phyloP scores from a whole-genome alignment of 2,329 filamentous ascomycete species.

The Bertia moriformis region DNA sequence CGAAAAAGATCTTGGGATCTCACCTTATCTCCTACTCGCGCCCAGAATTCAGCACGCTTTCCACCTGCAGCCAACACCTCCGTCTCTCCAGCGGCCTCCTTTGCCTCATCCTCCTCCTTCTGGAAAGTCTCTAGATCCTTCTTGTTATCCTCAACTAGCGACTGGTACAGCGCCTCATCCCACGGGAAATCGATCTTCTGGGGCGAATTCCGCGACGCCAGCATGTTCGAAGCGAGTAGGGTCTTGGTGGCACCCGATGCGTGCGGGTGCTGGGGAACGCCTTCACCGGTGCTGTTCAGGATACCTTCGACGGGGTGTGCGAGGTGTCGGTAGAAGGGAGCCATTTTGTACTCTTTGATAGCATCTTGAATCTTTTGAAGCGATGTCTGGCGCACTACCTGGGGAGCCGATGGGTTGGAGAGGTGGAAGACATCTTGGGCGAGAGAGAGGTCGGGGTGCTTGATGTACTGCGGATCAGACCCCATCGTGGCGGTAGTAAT shows the following conservation, averaged over 20 bases:
- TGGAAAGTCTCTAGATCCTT: slow-evolving; percentile 62
- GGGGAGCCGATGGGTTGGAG: slow-evolving; percentile 41
- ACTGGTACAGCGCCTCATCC: slow-evolving; percentile 78
- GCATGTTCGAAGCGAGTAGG: slow-evolving; percentile 57
- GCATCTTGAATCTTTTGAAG: slow-evolving; percentile 47
- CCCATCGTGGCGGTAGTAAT: slow-evolving; percentile 28
- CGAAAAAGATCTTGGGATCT: slow-evolving; percentile 6
- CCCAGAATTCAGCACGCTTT: slow-evolving; percentile 93
- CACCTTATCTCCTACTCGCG: slow-evolving; percentile 90
- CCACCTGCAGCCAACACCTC: slow-evolving; percentile 85
- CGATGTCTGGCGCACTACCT: slow-evolving; percentile 35
- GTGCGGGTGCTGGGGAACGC: slow-evolving; percentile 27
- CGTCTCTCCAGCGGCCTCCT: slow-evolving; percentile 89
- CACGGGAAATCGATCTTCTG: slow-evolving; percentile 62
- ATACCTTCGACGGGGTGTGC: slow-evolving; percentile 60
- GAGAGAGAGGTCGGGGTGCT: slow-evolving; percentile 47
- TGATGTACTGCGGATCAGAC: slow-evolving; percentile 50
- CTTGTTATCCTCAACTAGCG: slow-evolving; percentile 63
- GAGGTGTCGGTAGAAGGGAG: slow-evolving; percentile 49
- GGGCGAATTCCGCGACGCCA: slow-evolving; percentile 55
- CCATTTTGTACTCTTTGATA: slow-evolving; percentile 51
- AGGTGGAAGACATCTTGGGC: slow-evolving; percentile 56
- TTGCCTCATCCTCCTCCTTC: slow-evolving; percentile 84
- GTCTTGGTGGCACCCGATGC: slow-evolving; percentile 50
- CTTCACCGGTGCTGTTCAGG: slow-evolving; percentile 63